A percentile compares a stretch with the other conserved stretches of the same genome.
phyloP scores from a whole-genome alignment of 805 yeast species.

The Suhomyces xylopsoci region DNA sequence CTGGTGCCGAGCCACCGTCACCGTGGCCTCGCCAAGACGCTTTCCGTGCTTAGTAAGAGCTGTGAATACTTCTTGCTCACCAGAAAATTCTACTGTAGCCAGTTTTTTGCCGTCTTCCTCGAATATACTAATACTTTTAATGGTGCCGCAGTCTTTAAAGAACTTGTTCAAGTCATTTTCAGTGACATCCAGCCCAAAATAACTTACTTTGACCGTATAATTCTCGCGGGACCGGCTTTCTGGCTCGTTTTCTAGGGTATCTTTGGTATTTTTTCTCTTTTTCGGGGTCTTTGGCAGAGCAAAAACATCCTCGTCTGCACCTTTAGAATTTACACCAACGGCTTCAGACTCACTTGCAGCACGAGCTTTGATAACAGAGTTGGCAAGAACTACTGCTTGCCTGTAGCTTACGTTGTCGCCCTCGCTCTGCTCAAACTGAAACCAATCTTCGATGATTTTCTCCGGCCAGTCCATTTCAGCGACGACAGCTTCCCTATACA shows the following conservation, averaged over 20 bases:
- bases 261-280: background rate
- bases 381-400: conserved; percentile 12
- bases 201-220: conserved; percentile 51
- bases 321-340: background rate
- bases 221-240: conserved; percentile 55
- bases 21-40: conserved; percentile 36
- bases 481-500: conserved; percentile 32
- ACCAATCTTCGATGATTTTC: conserved; percentile 44
- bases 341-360: background rate
- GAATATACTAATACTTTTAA: conserved; percentile 33
- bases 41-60: conserved; percentile 63
- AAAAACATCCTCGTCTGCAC: background rate
- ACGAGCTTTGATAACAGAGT: background rate
- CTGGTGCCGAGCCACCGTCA: conserved; percentile 45
- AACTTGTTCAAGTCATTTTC: conserved; percentile 39
- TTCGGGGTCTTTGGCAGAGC: background rate
- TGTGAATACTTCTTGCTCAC: conserved; percentile 46
- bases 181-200: conserved; percentile 43
- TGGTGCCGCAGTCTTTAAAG: conserved; percentile 62
- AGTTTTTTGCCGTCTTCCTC: conserved; percentile 11
- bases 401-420: conserved; percentile 26
- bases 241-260: background rate
- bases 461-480: conserved; percentile 49
- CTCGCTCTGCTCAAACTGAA: conserved; percentile 31
- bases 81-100: conserved; percentile 60